Conservation (phyloP, 495 filamentous ascomycete genomes). For the Bryoglossum gracile region DNA sequence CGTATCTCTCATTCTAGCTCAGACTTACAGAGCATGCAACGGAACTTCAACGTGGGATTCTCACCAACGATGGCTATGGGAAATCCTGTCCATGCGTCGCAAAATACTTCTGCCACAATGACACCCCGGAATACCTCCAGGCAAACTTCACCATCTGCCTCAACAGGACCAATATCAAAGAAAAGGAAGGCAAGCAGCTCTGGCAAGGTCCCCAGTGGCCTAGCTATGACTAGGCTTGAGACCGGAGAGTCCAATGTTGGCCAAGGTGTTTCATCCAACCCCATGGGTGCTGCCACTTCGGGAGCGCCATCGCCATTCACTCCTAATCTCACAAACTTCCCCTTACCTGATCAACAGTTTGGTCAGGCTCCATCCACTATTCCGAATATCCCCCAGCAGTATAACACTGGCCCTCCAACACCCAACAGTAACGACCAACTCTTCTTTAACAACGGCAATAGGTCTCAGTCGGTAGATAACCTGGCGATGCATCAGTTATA, state of each 20-base stretch:
- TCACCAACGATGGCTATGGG: constrained; percentile 31
- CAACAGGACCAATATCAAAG: constrained; percentile 54
- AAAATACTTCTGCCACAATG: constrained; percentile 39
- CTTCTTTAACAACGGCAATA: constrained; percentile 42
- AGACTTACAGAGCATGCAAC: constrained; percentile 48
- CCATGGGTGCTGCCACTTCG: constrained; percentile 35
- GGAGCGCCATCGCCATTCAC: constrained; percentile 36
- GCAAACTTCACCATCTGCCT: constrained; percentile 58
- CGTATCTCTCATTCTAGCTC: constrained; percentile 32
- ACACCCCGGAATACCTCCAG: constrained; percentile 61
- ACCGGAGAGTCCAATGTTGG: constrained; percentile 33
- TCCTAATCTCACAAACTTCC: constrained; percentile 31
- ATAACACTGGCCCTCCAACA: constrained; percentile 54
- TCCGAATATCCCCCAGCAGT: constrained; percentile 34
- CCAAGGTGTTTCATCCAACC: constrained; percentile 15
- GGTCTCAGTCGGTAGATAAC: constrained; percentile 49
- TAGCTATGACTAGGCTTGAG: constrained; percentile 76
- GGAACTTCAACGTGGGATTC: constrained; percentile 35
- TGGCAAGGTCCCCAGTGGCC: constrained; percentile 56
- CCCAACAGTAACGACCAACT: constrained; percentile 47
- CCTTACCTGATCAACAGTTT: constrained; percentile 23
- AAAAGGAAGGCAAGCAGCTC: constrained; percentile 67
- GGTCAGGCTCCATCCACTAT: constrained; percentile 5
- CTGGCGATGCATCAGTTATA: constrained; percentile 48
- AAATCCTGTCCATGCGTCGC: constrained; percentile 26